These are phyloP conservation scores for Rhizophora apiculata DNA, from an alignment of 345 rosid species.

Conservation along the genomic window DNA sequence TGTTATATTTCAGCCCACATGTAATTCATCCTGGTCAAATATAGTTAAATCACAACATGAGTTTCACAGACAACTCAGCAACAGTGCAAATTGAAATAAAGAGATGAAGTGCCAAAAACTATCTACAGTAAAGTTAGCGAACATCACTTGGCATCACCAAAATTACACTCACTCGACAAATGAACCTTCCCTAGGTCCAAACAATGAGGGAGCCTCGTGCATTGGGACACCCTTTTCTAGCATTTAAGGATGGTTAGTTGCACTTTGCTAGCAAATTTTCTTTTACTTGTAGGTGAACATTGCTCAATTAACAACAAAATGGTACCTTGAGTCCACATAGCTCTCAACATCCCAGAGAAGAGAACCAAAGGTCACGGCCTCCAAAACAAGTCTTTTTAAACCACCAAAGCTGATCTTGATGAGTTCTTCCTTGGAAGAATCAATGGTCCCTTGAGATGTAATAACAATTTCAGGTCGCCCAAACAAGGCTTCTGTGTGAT, in stretches of 20 bases:
- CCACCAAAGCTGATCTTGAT: conserved; percentile 84
- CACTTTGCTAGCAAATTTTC: background rate
- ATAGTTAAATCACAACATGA: background rate
- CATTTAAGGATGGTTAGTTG: conserved; percentile 18
- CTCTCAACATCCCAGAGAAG: conserved; percentile 98
- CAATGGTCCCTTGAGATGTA: conserved; percentile 61
- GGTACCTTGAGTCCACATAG: conserved; percentile 91
- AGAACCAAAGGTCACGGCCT: conserved; percentile 95
- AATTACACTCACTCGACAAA: conserved; percentile 8
- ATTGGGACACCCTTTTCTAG: background rate
- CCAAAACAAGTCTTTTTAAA: conserved; percentile 86
- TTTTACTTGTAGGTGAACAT: background rate
- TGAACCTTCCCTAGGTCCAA: too few relatives aligned
- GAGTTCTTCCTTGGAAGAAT: conserved; percentile 67
- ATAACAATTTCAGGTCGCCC: conserved; percentile 82
- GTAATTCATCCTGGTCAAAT: background rate
- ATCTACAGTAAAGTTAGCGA: conserved; percentile 13
- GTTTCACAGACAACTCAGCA: background rate
- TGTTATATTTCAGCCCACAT: background rate
- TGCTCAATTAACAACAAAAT: conserved; percentile 62
- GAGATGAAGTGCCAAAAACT: conserved; percentile 8
- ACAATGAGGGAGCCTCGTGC: too few relatives aligned
- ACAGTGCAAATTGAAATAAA: background rate
- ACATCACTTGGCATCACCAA: conserved; percentile 4
- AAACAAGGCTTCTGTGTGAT: conserved; percentile 93